A percentile compares a stretch with the other conserved stretches of the same genome.
These are phyloP conservation scores for Puccinia polysora DNA, from an alignment of 1,284 basidiomycete genomes.

Conservation along the genomic window DNA sequence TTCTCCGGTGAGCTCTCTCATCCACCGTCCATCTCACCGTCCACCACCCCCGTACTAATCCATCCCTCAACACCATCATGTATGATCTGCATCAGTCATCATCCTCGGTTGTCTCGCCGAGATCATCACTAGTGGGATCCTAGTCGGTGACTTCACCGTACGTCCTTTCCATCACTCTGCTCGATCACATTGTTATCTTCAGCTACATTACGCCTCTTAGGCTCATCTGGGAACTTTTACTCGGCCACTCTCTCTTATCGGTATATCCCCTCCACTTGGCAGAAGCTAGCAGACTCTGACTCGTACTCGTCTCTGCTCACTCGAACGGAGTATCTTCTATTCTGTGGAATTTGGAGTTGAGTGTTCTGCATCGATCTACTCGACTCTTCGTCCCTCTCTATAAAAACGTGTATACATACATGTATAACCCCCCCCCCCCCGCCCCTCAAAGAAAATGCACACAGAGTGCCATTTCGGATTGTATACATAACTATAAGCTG, in stretches of 20 bases:
- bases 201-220: not conserved
- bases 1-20: constrained; percentile 6
- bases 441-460: too few relatives aligned
- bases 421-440: too few relatives aligned
- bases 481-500: too few relatives aligned
- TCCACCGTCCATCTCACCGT: not conserved
- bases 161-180: not conserved
- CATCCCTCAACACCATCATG: not conserved
- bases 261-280: not conserved
- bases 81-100: constrained; percentile 11
- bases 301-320: not conserved
- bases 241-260: not conserved
- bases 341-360: constrained; percentile 43
- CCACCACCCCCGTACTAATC: not conserved
- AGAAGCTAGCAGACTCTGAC: constrained; percentile 4
- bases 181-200: not conserved
- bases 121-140: constrained; percentile 38
- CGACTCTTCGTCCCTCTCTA: too few relatives aligned
- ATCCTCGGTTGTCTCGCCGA: constrained; percentile 24
- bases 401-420: too few relatives aligned
- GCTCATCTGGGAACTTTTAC: not conserved
- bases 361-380: not conserved
- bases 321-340: constrained; percentile 18
- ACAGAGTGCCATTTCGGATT: too few relatives aligned
- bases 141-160: constrained; percentile 34